Evolutionary conservation across 192 early-diverging fungal genomes (phyloP).

Genomic region (Backusella australiensis): DNA sequence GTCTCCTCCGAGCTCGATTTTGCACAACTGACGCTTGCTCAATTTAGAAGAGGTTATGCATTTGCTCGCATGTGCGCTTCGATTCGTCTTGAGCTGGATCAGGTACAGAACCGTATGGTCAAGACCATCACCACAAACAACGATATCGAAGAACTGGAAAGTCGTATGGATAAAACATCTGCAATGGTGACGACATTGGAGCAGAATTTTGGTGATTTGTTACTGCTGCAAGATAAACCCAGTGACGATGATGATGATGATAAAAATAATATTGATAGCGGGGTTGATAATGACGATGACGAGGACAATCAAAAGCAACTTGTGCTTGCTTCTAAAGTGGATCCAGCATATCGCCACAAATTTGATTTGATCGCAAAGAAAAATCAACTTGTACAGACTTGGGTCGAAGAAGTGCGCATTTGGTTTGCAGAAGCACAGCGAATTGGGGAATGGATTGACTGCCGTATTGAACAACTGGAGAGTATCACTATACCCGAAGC

Average conservation of each 20-base stretch:
- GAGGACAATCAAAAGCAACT: not conserved
- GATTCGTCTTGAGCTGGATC: conserved; percentile 16
- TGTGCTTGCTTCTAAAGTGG: not conserved
- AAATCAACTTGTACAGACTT: conserved; percentile 29
- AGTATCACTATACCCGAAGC: conserved; percentile 31
- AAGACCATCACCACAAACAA: conserved; percentile 26
- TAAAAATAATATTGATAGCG: not conserved
- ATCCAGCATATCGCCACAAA: conserved; percentile 18
- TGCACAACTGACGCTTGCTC: not conserved
- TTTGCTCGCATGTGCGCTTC: conserved; percentile 13
- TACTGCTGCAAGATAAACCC: not conserved
- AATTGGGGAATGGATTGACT: conserved; percentile 40
- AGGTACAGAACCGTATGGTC: conserved; percentile 32
- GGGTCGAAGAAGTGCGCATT: conserved; percentile 31
- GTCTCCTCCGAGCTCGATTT: not conserved
- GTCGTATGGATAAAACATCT: conserved; percentile 15
- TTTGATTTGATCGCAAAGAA: conserved; percentile 25
- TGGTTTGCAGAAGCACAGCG: conserved; percentile 42
- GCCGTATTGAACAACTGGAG: conserved; percentile 34
- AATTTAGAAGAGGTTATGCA: conserved; percentile 9
- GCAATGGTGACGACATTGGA: conserved; percentile 1
- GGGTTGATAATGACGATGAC: not conserved
- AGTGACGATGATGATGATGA: not conserved
- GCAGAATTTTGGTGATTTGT: conserved; percentile 16
- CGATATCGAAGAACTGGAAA: conserved; percentile 31